These are phyloP conservation scores for Oxyria digyna DNA, from an alignment of 148 eudicot genomes.

Conservation along the genomic window DNA sequence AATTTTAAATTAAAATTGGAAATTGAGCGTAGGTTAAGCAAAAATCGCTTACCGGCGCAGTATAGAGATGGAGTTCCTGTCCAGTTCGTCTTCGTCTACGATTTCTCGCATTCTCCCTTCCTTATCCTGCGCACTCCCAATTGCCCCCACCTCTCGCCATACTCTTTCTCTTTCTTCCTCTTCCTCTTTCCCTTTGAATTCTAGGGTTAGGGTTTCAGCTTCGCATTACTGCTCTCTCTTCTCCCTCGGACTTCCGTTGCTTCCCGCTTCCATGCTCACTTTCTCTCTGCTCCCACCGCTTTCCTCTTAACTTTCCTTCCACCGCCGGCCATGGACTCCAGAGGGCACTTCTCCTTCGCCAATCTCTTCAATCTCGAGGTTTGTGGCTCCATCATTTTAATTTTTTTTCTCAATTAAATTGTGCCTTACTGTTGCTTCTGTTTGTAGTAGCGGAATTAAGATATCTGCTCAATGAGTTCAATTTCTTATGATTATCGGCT, in stretches of 20 bases:
- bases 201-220: conserved; percentile 35
- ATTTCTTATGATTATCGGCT: background rate
- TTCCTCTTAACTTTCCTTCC: conserved; percentile 4
- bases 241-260: conserved; percentile 8
- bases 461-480: background rate
- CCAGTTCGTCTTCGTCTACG: conserved; percentile 25
- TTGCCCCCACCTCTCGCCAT: conserved; percentile 1
- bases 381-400: conserved; percentile 10
- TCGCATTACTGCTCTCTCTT: background rate
- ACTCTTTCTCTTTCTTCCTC: conserved; percentile 12
- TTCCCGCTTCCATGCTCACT: conserved; percentile 4
- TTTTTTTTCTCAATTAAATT: background rate
- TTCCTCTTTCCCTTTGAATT: conserved; percentile 16
- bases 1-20: background rate
- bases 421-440: background rate
- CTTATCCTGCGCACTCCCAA: conserved; percentile 31
- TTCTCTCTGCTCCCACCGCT: conserved; percentile 8
- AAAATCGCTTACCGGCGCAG: conserved; percentile 14
- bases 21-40: conserved; percentile 12
- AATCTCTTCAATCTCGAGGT: conserved; percentile 94
- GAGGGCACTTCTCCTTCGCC: conserved; percentile 28
- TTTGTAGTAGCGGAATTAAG: background rate
- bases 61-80: conserved; percentile 17
- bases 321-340: conserved; percentile 29
- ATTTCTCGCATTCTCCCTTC: conserved; percentile 21